Percentiles rank a stretch among this genome's conserved stretches.
phyloP scores from a whole-genome alignment of 257 asterid species.

The Solanum microdontum region DNA sequence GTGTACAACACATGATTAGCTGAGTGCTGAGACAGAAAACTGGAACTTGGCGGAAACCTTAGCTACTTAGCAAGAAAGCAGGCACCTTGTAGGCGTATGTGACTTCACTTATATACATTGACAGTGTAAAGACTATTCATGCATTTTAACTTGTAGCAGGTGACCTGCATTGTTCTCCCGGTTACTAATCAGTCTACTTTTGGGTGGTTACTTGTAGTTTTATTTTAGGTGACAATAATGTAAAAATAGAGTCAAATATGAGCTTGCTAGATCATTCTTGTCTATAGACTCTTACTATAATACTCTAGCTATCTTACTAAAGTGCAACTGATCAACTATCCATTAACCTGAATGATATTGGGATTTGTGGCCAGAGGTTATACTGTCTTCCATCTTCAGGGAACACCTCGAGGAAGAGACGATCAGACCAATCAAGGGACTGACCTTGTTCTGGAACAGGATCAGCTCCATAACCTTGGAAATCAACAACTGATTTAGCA shows the following conservation, averaged over 20 bases:
- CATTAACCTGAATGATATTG: slow-evolving; percentile 28
- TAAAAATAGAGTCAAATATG: background rate
- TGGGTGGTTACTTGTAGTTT: background rate
- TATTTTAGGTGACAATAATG: background rate
- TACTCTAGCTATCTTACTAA: background rate
- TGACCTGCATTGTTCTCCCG: background rate
- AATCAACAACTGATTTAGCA: slow-evolving; percentile 30
- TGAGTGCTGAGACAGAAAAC: background rate
- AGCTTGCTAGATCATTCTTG: background rate
- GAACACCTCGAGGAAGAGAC: slow-evolving; percentile 23
- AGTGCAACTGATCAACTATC: background rate
- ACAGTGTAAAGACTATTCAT: background rate
- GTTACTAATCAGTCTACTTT: background rate
- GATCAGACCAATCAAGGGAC: slow-evolving; percentile 55
- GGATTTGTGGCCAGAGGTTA: slow-evolving; percentile 35
- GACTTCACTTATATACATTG: background rate
- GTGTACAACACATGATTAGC: background rate
- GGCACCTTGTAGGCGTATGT: background rate
- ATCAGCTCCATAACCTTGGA: slow-evolving; percentile 58
- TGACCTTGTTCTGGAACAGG: slow-evolving; percentile 51
- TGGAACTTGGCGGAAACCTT: background rate
- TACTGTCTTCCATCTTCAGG: slow-evolving; percentile 37
- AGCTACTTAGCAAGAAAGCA: background rate
- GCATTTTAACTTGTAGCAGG: background rate
- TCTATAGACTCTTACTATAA: background rate